These are phyloP conservation scores for Candida boleticola DNA, from an alignment of 805 yeast genomes.

Conservation along the genomic window DNA sequence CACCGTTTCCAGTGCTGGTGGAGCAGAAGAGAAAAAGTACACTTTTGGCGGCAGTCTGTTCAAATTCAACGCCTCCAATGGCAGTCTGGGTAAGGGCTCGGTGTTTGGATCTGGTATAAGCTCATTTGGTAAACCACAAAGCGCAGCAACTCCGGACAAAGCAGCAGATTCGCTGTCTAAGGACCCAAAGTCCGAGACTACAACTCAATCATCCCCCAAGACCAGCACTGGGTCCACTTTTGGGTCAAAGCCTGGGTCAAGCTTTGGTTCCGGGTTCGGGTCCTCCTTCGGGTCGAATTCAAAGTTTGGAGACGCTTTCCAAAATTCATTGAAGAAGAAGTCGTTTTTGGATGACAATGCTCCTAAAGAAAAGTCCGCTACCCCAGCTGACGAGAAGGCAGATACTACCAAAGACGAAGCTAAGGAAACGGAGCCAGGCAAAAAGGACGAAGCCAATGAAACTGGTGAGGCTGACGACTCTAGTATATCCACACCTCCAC, in stretches of 20 bases:
- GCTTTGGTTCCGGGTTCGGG: constrained; percentile 45
- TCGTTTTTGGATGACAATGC: constrained; percentile 51
- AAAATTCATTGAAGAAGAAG: constrained; percentile 48
- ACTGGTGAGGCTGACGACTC: constrained; percentile 20
- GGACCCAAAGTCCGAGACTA: too few relatives aligned
- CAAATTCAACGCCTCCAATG: constrained; percentile 11
- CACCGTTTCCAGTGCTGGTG: background rate
- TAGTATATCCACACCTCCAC: constrained; percentile 9
- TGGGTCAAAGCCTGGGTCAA: constrained; percentile 8
- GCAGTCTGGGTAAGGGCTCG: constrained; percentile 7
- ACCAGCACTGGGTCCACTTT: too few relatives aligned
- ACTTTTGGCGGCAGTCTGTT: constrained; percentile 11
- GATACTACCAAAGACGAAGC: constrained; percentile 1
- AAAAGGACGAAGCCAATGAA: constrained; percentile 7
- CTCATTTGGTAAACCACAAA: constrained; percentile 1
- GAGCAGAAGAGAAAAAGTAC: background rate
- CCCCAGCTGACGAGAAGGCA: constrained; percentile 9
- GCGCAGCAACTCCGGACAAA: constrained; percentile 5
- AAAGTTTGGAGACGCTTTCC: constrained; percentile 54
- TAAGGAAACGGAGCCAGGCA: constrained; percentile 18
- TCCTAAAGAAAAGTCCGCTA: constrained; percentile 13
- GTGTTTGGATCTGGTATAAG: constrained; percentile 3
- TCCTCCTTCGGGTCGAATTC: constrained; percentile 47
- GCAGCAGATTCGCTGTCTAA: too few relatives aligned
- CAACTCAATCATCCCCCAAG: too few relatives aligned